phyloP scores from a whole-genome alignment of 2,329 filamentous ascomycete genomes.

The Botrytis cinerea region DNA sequence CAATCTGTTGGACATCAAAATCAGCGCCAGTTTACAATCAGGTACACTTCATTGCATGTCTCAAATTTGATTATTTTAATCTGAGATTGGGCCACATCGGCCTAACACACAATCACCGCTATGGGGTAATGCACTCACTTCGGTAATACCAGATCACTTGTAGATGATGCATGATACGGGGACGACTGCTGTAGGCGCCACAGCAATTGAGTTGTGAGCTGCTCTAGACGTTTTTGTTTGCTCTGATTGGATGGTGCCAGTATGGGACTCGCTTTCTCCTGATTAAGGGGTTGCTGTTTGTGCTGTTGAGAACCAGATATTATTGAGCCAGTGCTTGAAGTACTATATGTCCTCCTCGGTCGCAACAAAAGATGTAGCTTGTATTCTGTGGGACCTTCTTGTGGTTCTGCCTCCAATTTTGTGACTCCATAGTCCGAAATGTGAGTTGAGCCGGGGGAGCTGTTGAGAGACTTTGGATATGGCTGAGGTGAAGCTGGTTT shows the following conservation, averaged over 20 bases:
- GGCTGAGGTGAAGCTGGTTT: constrained; percentile 37
- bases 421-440: constrained; percentile 66
- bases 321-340: constrained; percentile 64
- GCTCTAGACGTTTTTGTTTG: constrained; percentile 81
- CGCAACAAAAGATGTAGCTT: constrained; percentile 88
- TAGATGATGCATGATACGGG: constrained; percentile 81
- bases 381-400: constrained; percentile 94
- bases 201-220: constrained; percentile 89
- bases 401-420: constrained; percentile 84
- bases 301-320: constrained; percentile 43
- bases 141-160: constrained; percentile 73
- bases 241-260: constrained; percentile 55
- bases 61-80: neutral
- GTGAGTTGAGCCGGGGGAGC: constrained; percentile 43
- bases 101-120: neutral
- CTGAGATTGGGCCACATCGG: neutral
- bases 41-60: neutral
- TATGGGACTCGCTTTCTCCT: constrained; percentile 28
- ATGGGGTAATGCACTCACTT: constrained; percentile 41
- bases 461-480: constrained; percentile 17
- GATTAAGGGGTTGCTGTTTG: constrained; percentile 31
- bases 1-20: constrained; percentile 44
- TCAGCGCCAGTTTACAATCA: neutral
- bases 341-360: constrained; percentile 71
- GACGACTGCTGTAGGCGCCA: constrained; percentile 96